A percentile compares a stretch with the other conserved stretches of the same genome.
Evolutionary conservation across 1,284 basidiomycete genomes (phyloP).

Genomic region (Takashimella koratensis): DNA sequence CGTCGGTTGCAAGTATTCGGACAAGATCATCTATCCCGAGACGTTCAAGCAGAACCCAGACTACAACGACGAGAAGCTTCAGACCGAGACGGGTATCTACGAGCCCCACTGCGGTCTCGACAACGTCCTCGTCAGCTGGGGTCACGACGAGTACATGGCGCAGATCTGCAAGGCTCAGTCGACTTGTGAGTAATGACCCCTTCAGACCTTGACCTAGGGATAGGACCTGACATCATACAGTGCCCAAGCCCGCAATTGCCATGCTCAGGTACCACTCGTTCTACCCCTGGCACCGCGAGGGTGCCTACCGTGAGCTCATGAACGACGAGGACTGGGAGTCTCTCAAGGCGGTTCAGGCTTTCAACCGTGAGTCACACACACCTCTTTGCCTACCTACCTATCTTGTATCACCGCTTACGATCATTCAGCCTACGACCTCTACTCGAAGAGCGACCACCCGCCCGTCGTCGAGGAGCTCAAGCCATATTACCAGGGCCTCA

Average conservation of each 20-base stretch:
- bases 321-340: constrained; percentile 55
- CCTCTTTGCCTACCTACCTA: neutral
- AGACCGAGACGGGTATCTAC: constrained; percentile 73
- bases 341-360: constrained; percentile 39
- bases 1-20: constrained; percentile 69
- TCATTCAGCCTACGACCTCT: constrained; percentile 62
- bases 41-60: constrained; percentile 75
- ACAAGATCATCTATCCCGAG: constrained; percentile 74
- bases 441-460: constrained; percentile 72
- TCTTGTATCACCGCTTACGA: neutral
- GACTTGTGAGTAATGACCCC: constrained; percentile 16
- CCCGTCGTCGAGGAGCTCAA: constrained; percentile 60
- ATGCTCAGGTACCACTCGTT: constrained; percentile 95
- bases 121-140: constrained; percentile 85
- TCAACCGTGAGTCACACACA: constrained; percentile 38
- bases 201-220: neutral
- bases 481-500: constrained; percentile 74
- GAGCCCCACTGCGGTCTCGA: constrained; percentile 76
- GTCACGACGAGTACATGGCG: constrained; percentile 64
- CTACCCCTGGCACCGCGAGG: constrained; percentile 90
- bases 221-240: constrained; percentile 31
- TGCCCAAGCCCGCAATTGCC: constrained; percentile 75
- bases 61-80: constrained; percentile 63
- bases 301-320: constrained; percentile 73
- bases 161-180: constrained; percentile 27